Base-by-base conservation (phyloP, 2,329 filamentous ascomycete species). In the Hypoxylon sp. region DNA sequence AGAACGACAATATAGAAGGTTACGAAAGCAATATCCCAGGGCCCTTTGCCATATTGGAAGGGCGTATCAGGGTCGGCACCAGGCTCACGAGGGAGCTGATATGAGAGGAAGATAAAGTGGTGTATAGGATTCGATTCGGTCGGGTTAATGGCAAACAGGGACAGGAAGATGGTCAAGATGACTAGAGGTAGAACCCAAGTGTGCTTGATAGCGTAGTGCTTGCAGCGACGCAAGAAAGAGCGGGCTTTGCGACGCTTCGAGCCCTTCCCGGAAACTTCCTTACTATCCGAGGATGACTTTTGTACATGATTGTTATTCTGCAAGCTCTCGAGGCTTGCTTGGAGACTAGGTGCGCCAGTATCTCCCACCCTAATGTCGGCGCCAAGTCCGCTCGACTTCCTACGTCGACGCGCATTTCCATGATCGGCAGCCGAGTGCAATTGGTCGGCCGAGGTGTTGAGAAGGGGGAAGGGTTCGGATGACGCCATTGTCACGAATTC, bases 71-170 rank as follows among this genome's bases (percentile, higher is more conserved):
- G 77, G 65, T 73, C 76, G 60, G 79, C 78, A 43, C 74, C 78
- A 64, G 80, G 77, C 41, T 82, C 79, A 30, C 80, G 82, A 14
- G 91, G 87, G 64, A 94, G 85, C 62, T 89, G 88, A 82, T 98
- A 98, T 55, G 94, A 96, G 67, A 98, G 89, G 85, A 97, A 97
- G 79, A 98, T 89, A 79, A 93, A 94, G 80, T 85, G 86, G 81
- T 93, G 86, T 70, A 97, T 79, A 11, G 92, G 92, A 79, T 98
- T 98, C 63, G 90, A 89, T 67, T 90, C 85, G 73, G 87, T 89
- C 4, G 94, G 95, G 77, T 94, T 91, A 76, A 93, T 78, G 71
- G 89, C 88, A 81, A 95, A 98, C 67, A 89, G 84, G 53, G 84
- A 80, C 65, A 92, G 81, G 76, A 94, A 85, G 76, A 89, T 74